Conservation (phyloP, 192 early-diverging fungal species). For the Entomortierella chlamydospora region DNA sequence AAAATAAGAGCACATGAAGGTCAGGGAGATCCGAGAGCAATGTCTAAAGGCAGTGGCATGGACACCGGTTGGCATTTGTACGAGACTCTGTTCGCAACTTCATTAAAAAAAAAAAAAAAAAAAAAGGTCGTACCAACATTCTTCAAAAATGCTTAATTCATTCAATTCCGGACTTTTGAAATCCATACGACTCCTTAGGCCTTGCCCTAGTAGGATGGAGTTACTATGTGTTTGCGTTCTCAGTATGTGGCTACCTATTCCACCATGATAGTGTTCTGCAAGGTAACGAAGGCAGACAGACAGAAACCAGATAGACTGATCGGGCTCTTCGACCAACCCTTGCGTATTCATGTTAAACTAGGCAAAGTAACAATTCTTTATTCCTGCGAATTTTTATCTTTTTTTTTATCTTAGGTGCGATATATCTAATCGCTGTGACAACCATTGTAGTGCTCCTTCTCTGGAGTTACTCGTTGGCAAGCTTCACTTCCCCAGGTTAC, state of each 20-base stretch:
- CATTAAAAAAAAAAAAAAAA: too few relatives aligned
- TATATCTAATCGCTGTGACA: conserved; percentile 9
- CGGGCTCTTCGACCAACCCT: too few relatives aligned
- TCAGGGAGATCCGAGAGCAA: conserved; percentile 26
- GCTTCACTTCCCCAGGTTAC: conserved; percentile 44
- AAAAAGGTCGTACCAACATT: too few relatives aligned
- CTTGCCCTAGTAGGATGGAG: conserved; percentile 30
- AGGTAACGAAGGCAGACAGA: conserved; percentile 45
- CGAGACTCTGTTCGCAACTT: background rate
- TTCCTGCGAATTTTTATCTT: background rate
- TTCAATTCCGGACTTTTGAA: too few relatives aligned
- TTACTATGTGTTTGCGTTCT: conserved; percentile 35
- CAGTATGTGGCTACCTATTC: conserved; percentile 38
- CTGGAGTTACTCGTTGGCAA: conserved; percentile 54
- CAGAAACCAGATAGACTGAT: too few relatives aligned
- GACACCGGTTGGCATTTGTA: conserved; percentile 46
- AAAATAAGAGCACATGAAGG: conserved; percentile 24
- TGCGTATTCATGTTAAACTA: too few relatives aligned
- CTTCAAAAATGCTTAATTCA: too few relatives aligned
- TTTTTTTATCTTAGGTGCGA: conserved; percentile 7
- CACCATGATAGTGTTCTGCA: conserved; percentile 26
- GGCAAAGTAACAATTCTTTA: too few relatives aligned
- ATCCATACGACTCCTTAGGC: too few relatives aligned
- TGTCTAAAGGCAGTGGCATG: conserved; percentile 24
- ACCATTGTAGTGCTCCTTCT: conserved; percentile 27